Conservation (phyloP, 441 rosid genomes). For the Pelargonium cotyledonis region DNA sequence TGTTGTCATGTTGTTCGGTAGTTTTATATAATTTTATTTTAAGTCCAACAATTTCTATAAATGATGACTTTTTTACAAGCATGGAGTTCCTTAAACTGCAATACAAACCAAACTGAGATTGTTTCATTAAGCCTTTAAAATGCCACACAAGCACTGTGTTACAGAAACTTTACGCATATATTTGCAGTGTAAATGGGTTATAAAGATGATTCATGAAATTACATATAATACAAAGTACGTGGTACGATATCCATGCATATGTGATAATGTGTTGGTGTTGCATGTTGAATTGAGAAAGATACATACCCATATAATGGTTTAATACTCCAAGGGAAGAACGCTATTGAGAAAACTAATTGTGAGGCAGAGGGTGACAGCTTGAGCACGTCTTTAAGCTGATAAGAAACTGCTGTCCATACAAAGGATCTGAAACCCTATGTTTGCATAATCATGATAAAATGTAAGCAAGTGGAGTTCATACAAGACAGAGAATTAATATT, state of each 20-base stretch:
- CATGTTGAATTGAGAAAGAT: conserved; percentile 10
- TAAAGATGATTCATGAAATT: too few species aligned
- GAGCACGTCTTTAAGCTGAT: conserved; percentile 83
- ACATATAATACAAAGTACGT: too few species aligned
- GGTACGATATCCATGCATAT: not conserved
- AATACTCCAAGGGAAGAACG: conserved; percentile 91
- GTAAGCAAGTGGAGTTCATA: not conserved
- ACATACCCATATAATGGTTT: conserved; percentile 89
- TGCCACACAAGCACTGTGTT: too few species aligned
- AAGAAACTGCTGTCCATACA: conserved; percentile 95
- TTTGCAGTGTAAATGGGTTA: too few species aligned
- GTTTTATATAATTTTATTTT: too few species aligned
- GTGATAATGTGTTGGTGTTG: not conserved
- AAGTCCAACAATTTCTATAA: too few species aligned
- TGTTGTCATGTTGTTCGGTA: too few species aligned
- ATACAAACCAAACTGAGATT: too few species aligned
- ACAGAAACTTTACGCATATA: too few species aligned
- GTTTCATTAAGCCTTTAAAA: too few species aligned
- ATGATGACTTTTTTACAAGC: too few species aligned
- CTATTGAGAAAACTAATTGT: conserved; percentile 71
- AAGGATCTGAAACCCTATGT: conserved; percentile 91
- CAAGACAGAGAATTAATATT: not conserved
- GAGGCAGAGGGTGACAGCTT: conserved; percentile 91
- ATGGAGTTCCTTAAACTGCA: too few species aligned
- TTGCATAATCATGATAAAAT: conserved; percentile 7